Conservation (phyloP, 169 alveolate genomes). For the Prorocentrum cordatum region DNA sequence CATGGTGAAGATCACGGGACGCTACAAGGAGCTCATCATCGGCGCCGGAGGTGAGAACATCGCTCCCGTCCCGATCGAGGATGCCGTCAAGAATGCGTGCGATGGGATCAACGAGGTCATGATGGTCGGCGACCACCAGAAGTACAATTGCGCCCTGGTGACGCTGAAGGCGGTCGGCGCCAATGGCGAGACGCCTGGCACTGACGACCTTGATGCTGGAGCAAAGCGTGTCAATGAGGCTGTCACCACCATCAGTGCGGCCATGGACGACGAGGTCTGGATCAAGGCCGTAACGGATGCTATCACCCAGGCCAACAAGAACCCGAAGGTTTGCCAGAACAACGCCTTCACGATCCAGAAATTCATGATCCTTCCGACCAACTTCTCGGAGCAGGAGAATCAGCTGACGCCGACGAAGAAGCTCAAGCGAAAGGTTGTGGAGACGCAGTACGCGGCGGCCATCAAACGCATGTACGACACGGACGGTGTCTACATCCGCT, state of each 20-base stretch:
- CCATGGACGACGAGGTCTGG: background rate
- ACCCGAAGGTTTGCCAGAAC: conserved; percentile 57
- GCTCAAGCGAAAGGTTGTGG: no score
- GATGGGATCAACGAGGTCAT: conserved; percentile 25
- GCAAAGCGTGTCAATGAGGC: background rate
- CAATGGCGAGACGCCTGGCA: conserved; percentile 58
- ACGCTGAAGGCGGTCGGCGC: conserved; percentile 58
- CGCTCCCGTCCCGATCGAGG: conserved; percentile 10
- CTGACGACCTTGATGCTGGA: conserved; percentile 30
- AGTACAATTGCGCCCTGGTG: conserved; percentile 48
- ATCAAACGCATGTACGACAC: no score
- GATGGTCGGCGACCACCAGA: conserved; percentile 70
- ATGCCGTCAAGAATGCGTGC: no score
- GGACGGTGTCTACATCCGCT: no score
- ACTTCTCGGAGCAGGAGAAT: conserved; percentile 25
- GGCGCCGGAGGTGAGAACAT: conserved; percentile 3
- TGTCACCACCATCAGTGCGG: background rate
- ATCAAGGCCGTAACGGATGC: no score
- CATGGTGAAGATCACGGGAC: conserved; percentile 1
- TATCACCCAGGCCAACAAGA: no score
- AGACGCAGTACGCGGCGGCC: no score
- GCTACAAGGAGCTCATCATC: conserved; percentile 30
- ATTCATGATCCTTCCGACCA: conserved; percentile 59
- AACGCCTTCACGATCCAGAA: conserved; percentile 55
- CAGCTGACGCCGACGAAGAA: background rate